A percentile compares a stretch with the other conserved stretches of the same genome.
Evolutionary conservation across 2,329 filamentous ascomycete species (phyloP).

Genomic region (Acrodontium crateriforme): DNA sequence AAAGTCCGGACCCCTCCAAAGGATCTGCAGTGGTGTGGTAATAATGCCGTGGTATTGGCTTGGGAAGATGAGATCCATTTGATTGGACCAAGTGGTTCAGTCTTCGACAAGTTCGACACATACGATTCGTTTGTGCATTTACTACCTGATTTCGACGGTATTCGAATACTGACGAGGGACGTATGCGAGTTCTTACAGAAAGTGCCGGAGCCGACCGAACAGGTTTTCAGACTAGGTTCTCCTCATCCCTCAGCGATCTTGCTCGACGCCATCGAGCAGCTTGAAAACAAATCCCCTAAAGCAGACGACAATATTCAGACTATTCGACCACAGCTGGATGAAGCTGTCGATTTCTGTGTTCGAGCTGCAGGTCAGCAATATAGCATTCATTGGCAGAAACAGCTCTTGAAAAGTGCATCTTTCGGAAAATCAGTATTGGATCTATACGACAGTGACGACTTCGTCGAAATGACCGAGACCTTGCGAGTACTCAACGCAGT

Average conservation of each 20-base stretch:
- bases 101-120: conserved; percentile 40
- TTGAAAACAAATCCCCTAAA: conserved; percentile 89
- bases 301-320: conserved; percentile 96
- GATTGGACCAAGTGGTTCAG: conserved; percentile 69
- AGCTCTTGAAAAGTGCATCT: conserved; percentile 87
- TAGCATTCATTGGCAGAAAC: conserved; percentile 82
- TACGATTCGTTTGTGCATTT: conserved; percentile 88
- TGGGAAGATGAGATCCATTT: conserved; percentile 98
- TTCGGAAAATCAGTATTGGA: conserved; percentile 97
- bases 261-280: conserved; percentile 77
- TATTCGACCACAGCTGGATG: conserved; percentile 73
- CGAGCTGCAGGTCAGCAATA: conserved; percentile 89
- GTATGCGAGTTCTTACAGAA: conserved; percentile 97
- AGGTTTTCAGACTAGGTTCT: conserved; percentile 79
- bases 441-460: conserved; percentile 95
- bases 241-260: conserved; percentile 85
- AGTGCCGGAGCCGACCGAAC: conserved; percentile 55
- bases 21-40: conserved; percentile 90
- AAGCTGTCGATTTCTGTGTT: conserved; percentile 88
- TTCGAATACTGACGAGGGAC: conserved; percentile 78
- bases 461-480: conserved; percentile 95
- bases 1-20: conserved; percentile 72
- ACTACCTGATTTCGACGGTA: conserved; percentile 77
- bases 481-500: conserved; percentile 85
- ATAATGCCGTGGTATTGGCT: conserved; percentile 80